phyloP scores from a whole-genome alignment of 495 filamentous ascomycete genomes.

The Podospora sp. region DNA sequence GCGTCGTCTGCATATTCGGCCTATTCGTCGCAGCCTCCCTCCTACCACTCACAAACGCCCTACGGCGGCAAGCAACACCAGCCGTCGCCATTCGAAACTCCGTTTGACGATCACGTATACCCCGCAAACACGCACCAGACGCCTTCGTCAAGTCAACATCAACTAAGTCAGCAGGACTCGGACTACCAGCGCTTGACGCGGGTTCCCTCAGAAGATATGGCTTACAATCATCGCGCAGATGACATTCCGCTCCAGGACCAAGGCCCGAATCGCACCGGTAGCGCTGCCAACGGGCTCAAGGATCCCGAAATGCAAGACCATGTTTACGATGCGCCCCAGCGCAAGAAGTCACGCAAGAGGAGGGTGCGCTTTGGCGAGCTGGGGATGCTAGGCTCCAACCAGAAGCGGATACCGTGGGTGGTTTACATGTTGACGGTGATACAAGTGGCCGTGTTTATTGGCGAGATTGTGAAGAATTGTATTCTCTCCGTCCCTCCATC shows the following conservation, averaged over 20 bases:
- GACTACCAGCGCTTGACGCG: slow-evolving; percentile 57
- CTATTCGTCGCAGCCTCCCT: slow-evolving; percentile 32
- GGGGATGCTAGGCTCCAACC: slow-evolving; percentile 50
- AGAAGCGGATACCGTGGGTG: slow-evolving; percentile 73
- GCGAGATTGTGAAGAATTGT: slow-evolving; percentile 82
- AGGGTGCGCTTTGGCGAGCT: slow-evolving; percentile 50
- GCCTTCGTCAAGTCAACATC: slow-evolving; percentile 44
- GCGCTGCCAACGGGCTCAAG: slow-evolving; percentile 28
- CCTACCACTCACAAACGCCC: slow-evolving; percentile 33
- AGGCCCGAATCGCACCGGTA: slow-evolving; percentile 29
- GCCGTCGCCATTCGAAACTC: slow-evolving; percentile 57
- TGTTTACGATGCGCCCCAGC: slow-evolving; percentile 48
- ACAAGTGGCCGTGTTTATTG: slow-evolving; percentile 88
- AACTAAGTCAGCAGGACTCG: slow-evolving; percentile 53
- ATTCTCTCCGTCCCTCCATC: slow-evolving; percentile 18
- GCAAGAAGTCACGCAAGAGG: slow-evolving; percentile 32
- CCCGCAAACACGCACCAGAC: slow-evolving; percentile 48
- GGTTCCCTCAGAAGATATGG: slow-evolving; percentile 43
- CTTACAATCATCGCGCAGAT: slow-evolving; percentile 53
- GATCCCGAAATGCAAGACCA: slow-evolving; percentile 52
- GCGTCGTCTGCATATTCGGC: slow-evolving; percentile 44
- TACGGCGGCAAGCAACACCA: slow-evolving; percentile 29
- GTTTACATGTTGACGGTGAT: slow-evolving; percentile 77
- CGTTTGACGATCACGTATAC: slow-evolving; percentile 66
- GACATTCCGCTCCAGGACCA: slow-evolving; percentile 67